These are phyloP conservation scores for Litchi chinensis DNA, from an alignment of 345 rosid species.

Conservation along the genomic window DNA sequence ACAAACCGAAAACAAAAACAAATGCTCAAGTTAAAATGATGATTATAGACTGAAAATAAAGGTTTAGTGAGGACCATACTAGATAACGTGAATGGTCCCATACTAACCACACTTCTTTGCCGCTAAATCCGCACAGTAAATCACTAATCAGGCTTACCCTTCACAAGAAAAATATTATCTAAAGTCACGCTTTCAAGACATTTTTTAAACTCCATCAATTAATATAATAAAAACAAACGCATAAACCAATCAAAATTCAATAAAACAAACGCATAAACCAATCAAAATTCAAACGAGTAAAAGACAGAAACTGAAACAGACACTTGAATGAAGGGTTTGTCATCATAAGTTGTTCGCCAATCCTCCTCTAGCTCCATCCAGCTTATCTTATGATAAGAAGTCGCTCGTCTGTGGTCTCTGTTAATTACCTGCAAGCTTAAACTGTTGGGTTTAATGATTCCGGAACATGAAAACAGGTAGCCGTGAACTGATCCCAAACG, in stretches of 20 bases:
- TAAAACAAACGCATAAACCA: constrained; percentile 22
- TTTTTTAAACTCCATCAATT: constrained; percentile 23
- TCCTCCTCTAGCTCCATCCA: neutral
- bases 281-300: constrained; percentile 16
- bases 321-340: constrained; percentile 6
- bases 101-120: constrained; percentile 30
- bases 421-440: neutral
- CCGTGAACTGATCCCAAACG: constrained; percentile 15
- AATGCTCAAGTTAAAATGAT: constrained; percentile 1
- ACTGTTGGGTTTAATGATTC: neutral
- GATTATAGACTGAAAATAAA: neutral
- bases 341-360: constrained; percentile 7
- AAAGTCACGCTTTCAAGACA: constrained; percentile 49
- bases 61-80: constrained; percentile 50
- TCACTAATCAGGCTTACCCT: constrained; percentile 32
- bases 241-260: constrained; percentile 23
- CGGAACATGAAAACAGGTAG: constrained; percentile 31
- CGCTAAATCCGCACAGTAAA: constrained; percentile 35
- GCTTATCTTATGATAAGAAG: neutral
- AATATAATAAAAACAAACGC: constrained; percentile 28
- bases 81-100: constrained; percentile 58
- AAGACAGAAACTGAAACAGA: neutral
- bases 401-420: neutral
- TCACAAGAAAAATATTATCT: constrained; percentile 26
- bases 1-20: neutral